These are phyloP conservation scores for Atkinsonella hypoxylon DNA, from an alignment of 2,329 filamentous ascomycete species.

Conservation along the genomic window DNA sequence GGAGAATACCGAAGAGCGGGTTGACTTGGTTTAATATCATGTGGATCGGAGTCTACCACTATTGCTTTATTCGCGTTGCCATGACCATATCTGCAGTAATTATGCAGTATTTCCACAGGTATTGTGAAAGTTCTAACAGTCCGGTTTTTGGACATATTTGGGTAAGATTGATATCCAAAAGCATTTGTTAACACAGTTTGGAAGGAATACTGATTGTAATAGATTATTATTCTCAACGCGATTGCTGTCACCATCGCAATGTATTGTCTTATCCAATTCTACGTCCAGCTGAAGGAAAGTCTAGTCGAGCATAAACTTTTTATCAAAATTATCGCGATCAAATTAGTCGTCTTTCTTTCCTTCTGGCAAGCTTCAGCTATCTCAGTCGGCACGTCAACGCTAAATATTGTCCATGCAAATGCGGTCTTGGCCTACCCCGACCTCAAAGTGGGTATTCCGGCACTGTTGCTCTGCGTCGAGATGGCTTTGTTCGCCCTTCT, in stretches of 20 bases:
- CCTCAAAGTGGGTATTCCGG: slow-evolving; percentile 69
- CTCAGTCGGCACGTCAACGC: slow-evolving; percentile 40
- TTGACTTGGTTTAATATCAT: slow-evolving; percentile 86
- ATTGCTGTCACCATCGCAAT: slow-evolving; percentile 70
- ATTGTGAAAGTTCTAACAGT: slow-evolving; percentile 68
- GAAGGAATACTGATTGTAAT: slow-evolving; percentile 5
- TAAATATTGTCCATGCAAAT: slow-evolving; percentile 50
- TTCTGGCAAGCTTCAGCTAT: slow-evolving; percentile 65
- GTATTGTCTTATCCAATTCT: slow-evolving; percentile 83
- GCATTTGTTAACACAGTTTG: background rate
- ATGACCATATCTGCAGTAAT: slow-evolving; percentile 71
- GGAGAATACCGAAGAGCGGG: slow-evolving; percentile 66
- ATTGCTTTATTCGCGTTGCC: slow-evolving; percentile 67
- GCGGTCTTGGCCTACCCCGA: slow-evolving; percentile 57
- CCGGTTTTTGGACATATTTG: slow-evolving; percentile 77
- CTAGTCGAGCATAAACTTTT: slow-evolving; percentile 60
- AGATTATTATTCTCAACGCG: slow-evolving; percentile 58
- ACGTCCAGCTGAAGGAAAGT: slow-evolving; percentile 59
- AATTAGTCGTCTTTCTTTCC: slow-evolving; percentile 81
- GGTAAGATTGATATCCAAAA: slow-evolving; percentile 34
- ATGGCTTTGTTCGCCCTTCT: slow-evolving; percentile 72
- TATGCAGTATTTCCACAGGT: slow-evolving; percentile 54
- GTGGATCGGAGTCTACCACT: slow-evolving; percentile 76
- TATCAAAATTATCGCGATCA: slow-evolving; percentile 75
- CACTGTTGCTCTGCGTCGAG: slow-evolving; percentile 66